Conservation (phyloP, 768 basidiomycete species). For the Pisolithus tinctorius region DNA sequence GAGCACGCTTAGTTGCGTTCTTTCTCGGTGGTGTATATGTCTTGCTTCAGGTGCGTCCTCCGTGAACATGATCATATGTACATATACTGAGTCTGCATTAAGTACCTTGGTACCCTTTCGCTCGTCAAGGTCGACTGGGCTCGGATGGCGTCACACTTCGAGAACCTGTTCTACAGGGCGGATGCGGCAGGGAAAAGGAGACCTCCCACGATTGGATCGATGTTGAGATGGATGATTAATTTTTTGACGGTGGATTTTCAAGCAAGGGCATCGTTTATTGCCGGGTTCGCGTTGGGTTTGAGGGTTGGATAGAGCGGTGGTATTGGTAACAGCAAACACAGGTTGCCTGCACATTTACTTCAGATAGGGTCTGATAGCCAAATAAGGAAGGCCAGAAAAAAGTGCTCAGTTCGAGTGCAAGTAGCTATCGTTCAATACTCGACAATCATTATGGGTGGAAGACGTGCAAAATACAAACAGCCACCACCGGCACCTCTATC, state of each 20-base stretch:
- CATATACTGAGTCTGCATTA: neutral
- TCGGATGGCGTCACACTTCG: constrained; percentile 58
- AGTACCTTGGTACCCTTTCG: constrained; percentile 77
- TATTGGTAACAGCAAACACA: neutral
- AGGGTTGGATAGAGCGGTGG: constrained; percentile 55
- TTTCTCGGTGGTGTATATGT: constrained; percentile 88
- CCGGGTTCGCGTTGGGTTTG: constrained; percentile 75
- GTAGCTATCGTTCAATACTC: neutral
- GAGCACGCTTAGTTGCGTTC: constrained; percentile 78
- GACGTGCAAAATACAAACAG: constrained; percentile 83
- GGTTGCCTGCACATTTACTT: neutral
- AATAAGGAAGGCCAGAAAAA: constrained; percentile 22
- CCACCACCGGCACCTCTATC: constrained; percentile 53
- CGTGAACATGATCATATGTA: neutral
- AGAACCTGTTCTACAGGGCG: constrained; percentile 61
- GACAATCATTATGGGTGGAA: constrained; percentile 62
- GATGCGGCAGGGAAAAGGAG: constrained; percentile 47
- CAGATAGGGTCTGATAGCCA: constrained; percentile 7
- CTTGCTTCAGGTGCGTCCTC: constrained; percentile 67
- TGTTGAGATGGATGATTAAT: constrained; percentile 64
- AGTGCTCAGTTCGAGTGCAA: constrained; percentile 7
- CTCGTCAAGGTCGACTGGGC: constrained; percentile 79
- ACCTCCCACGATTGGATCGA: constrained; percentile 56
- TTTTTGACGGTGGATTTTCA: constrained; percentile 94
- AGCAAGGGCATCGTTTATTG: constrained; percentile 81